Conservation (phyloP, 331 rosid genomes). For the Rhamnella rubrinervis region DNA sequence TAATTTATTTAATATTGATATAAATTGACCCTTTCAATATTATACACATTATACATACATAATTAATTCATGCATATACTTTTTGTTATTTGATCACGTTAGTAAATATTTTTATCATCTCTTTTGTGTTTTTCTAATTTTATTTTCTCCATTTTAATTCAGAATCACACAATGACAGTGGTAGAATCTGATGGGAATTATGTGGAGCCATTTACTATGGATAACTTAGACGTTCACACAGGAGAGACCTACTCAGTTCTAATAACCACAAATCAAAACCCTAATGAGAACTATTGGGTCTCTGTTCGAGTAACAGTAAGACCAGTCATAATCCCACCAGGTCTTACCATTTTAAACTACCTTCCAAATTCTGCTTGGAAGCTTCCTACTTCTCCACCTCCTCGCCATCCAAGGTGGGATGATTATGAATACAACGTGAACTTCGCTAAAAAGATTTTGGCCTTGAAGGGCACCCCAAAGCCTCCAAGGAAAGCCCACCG, state of each 20-base stretch:
- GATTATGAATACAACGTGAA: slow-evolving; percentile 54
- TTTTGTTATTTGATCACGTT: background rate
- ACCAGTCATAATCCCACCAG: slow-evolving; percentile 41
- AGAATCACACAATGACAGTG: slow-evolving; percentile 72
- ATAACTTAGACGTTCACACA: slow-evolving; percentile 73
- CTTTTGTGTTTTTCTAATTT: too few species aligned
- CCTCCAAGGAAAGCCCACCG: slow-evolving; percentile 51
- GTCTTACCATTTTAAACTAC: slow-evolving; percentile 60
- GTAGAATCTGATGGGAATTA: slow-evolving; percentile 91
- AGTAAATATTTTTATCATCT: too few species aligned
- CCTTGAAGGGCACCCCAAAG: slow-evolving; percentile 51
- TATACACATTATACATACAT: background rate
- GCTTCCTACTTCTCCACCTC: slow-evolving; percentile 66
- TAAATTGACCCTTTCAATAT: too few species aligned
- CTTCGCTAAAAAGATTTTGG: slow-evolving; percentile 45
- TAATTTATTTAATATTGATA: background rate
- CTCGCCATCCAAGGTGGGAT: slow-evolving; percentile 60
- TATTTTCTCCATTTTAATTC: background rate
- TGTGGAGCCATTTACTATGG: slow-evolving; percentile 50
- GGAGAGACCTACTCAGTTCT: slow-evolving; percentile 85
- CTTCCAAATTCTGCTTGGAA: slow-evolving; percentile 43
- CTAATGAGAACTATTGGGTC: slow-evolving; percentile 67
- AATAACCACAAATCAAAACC: slow-evolving; percentile 60
- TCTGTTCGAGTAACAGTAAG: slow-evolving; percentile 60
- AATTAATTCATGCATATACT: background rate